Evolutionary conservation across 345 rosid species (phyloP), one percentile per base, ranked within the genome.

Genomic region (Erysimum cheiranthoides): DNA sequence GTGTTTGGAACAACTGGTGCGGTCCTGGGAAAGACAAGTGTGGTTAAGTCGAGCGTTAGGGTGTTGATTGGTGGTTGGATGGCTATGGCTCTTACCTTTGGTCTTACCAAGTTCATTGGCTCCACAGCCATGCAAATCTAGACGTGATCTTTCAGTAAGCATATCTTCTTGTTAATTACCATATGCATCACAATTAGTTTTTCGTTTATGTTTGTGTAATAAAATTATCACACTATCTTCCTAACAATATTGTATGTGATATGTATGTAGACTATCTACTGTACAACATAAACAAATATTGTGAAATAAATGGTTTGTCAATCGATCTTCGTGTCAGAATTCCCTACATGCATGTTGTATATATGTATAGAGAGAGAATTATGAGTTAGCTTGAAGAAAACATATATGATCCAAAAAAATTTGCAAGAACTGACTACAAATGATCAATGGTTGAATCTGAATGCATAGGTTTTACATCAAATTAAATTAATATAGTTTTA

Each of bases 71-170:
- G 96, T 49, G 96, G 96, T 7, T 85, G 85, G 88, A 14, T 90
- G 75, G 96, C 93, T 21, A 88, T 90, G 93, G 91, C 84, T 49
- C 70, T 90, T 43, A 90, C 96, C 27, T 90, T 84, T 79, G 89
- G 93, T 2, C 82, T 90, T 50, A 86, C 93, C 54, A 90, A 84
- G 85, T 68, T 86, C 82, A 85, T 90, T 58, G 83, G 84, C 43
- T 43, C 74, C 7, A 61, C 56, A 21, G 77, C 79, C 30, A 69
- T 79, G 66, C 69, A 80, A 68, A 50, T 63, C 28, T 81, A 73
- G 28, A 34, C 10, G 7, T 59, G n/a, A n/a, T 58, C 28, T 18
- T 50, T 50, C 40, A 25, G 10, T 38, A 52, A 21, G 25, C 1
- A 21, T 21, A 4, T 50, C 43, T 45, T 43, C 66, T 56, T 56